These are phyloP conservation scores for Lachancea nothofagi DNA, from an alignment of 805 yeast genomes.

Conservation along the genomic window DNA sequence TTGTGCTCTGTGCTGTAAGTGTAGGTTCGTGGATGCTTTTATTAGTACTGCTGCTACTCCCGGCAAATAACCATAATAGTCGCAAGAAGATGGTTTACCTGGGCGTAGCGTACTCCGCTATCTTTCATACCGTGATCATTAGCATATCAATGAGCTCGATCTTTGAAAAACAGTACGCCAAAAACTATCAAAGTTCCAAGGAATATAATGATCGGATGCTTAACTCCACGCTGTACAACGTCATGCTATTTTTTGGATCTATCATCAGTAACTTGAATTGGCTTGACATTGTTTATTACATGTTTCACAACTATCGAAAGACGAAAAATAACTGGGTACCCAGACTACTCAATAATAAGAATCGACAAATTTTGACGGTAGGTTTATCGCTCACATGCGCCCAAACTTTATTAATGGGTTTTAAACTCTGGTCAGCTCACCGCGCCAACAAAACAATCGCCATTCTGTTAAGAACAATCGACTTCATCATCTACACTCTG, in stretches of 20 bases:
- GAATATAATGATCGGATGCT: slow-evolving; percentile 29
- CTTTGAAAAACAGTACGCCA: slow-evolving; percentile 45
- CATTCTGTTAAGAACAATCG: slow-evolving; percentile 9
- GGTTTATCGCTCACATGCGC: slow-evolving; percentile 13
- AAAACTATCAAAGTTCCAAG: slow-evolving; percentile 48
- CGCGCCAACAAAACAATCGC: background rate
- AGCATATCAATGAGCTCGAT: slow-evolving; percentile 38
- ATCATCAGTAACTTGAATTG: slow-evolving; percentile 24
- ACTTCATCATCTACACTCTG: slow-evolving; percentile 13
- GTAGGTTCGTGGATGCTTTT: slow-evolving; percentile 69
- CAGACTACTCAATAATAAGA: slow-evolving; percentile 16
- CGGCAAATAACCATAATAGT: slow-evolving; percentile 40
- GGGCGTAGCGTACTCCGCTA: slow-evolving; percentile 53
- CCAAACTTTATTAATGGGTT: slow-evolving; percentile 15
- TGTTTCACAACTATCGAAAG: slow-evolving; percentile 19
- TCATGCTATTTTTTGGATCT: slow-evolving; percentile 15
- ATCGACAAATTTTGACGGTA: slow-evolving; percentile 15
- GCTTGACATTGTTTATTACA: slow-evolving; percentile 27
- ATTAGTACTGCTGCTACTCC: slow-evolving; percentile 45
- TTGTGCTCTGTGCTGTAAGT: slow-evolving; percentile 49
- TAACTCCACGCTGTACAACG: slow-evolving; percentile 14
- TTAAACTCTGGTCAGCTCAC: slow-evolving; percentile 5
- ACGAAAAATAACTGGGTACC: slow-evolving; percentile 16
- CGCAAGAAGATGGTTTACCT: slow-evolving; percentile 54
- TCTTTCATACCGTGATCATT: slow-evolving; percentile 48